Percentiles rank a stretch among this genome's conserved stretches.
Conservation (phyloP, 1,284 basidiomycete genomes). For the Naganishia cerealis region DNA sequence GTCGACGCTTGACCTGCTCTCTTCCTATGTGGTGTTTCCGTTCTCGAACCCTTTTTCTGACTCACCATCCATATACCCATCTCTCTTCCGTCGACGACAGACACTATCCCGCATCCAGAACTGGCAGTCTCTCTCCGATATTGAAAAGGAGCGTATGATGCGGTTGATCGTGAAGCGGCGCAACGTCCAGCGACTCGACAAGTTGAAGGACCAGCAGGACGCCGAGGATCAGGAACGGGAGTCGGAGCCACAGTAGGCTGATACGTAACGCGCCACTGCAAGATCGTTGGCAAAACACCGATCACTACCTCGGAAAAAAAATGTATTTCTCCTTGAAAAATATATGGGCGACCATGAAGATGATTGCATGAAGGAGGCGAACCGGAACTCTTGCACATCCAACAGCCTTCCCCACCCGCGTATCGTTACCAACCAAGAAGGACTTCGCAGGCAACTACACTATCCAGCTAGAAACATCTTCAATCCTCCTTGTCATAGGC, state of each 20-base stretch:
- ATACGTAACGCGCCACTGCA: no score
- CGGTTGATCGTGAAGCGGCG: slow-evolving; percentile 53
- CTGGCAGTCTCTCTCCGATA: slow-evolving; percentile 49
- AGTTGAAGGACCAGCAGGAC: slow-evolving; percentile 38
- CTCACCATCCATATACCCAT: slow-evolving; percentile 3
- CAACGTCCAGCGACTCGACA: slow-evolving; percentile 49
- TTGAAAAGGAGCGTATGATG: slow-evolving; percentile 52
- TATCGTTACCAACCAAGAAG: no score
- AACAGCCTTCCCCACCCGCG: no score
- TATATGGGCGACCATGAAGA: no score
- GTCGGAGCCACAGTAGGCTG: not conserved
- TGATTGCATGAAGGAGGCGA: not conserved
- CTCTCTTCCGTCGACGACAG: slow-evolving; percentile 32
- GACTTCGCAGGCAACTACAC: no score
- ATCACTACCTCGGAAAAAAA: no score
- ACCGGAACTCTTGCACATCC: no score
- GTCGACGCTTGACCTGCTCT: not conserved
- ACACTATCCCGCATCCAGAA: slow-evolving; percentile 53
- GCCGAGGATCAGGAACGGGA: slow-evolving; percentile 12
- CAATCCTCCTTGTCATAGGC: no score
- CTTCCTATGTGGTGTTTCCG: not conserved
- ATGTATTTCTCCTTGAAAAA: no score
- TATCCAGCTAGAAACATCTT: no score
- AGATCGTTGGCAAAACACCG: no score
- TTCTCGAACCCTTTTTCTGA: not conserved